A percentile compares a stretch with the other conserved stretches of the same genome.
phyloP scores from a whole-genome alignment of 1,284 basidiomycete species.

The Ganoderma lingzhi region DNA sequence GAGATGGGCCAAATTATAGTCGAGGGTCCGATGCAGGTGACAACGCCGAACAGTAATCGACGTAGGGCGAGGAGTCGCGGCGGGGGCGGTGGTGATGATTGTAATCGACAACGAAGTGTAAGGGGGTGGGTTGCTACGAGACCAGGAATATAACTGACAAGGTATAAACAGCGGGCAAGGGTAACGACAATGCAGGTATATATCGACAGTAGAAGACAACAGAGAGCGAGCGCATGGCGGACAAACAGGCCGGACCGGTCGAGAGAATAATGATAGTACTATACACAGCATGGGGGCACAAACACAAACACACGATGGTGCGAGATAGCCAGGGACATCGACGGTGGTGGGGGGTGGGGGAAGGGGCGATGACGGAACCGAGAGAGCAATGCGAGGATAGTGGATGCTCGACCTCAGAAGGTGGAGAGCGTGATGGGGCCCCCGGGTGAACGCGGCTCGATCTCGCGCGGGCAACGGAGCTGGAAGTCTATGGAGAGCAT shows the following conservation, averaged over 20 bases:
- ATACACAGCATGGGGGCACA: slow-evolving; percentile 31
- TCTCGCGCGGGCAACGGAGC: slow-evolving; percentile 61
- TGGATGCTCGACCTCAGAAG: slow-evolving; percentile 42
- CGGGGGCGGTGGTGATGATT: neutral
- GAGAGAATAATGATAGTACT: slow-evolving; percentile 30
- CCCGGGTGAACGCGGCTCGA: slow-evolving; percentile 46
- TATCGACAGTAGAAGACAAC: slow-evolving; percentile 33
- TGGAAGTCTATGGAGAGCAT: slow-evolving; percentile 56
- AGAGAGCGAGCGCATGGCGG: slow-evolving; percentile 19
- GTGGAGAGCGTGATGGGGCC: slow-evolving; percentile 57
- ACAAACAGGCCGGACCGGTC: slow-evolving; percentile 20
- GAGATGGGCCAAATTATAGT: neutral
- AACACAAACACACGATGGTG: slow-evolving; percentile 19
- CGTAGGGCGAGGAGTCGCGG: neutral
- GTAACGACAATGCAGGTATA: slow-evolving; percentile 29
- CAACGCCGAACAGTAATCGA: neutral
- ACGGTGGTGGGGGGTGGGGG: neutral
- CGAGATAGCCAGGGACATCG: neutral
- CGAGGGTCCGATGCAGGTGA: neutral
- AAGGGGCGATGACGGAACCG: slow-evolving; percentile 5
- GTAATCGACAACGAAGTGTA: neutral
- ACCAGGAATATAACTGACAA: slow-evolving; percentile 18
- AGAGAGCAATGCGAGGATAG: slow-evolving; percentile 8
- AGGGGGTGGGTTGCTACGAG: neutral
- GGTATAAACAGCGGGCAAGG: slow-evolving; percentile 32